These are phyloP conservation scores for Erodium trifolium DNA, from an alignment of 441 rosid genomes.

Conservation along the genomic window DNA sequence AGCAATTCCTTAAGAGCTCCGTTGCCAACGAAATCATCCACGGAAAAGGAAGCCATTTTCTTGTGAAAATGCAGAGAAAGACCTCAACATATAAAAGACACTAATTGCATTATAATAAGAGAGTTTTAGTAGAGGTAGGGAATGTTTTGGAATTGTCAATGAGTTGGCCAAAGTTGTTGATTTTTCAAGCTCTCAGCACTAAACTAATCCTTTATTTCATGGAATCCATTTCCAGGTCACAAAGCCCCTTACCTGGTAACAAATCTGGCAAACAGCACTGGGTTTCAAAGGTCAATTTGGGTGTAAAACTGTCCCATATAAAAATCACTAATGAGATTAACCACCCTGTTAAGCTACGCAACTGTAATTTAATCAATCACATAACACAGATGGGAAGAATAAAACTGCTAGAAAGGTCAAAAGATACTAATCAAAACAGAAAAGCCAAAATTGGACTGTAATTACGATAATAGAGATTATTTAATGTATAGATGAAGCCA, in stretches of 20 bases:
- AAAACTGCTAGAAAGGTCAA: conserved; percentile 14
- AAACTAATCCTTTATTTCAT: not conserved
- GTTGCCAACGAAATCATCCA: conserved; percentile 55
- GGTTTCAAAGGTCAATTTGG: not conserved
- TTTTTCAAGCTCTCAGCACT: not conserved
- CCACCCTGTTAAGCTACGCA: not conserved
- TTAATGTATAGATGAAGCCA: not conserved
- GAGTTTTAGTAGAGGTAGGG: not conserved
- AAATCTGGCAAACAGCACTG: not conserved
- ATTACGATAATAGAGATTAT: not conserved
- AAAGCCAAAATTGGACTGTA: conserved; percentile 1
- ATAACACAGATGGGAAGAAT: conserved; percentile 12
- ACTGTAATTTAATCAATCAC: not conserved
- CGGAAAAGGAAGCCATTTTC: conserved; percentile 52
- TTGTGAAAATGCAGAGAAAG: conserved; percentile 7
- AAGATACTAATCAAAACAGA: conserved; percentile 12
- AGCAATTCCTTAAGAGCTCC: conserved; percentile 44
- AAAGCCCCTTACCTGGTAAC: not conserved
- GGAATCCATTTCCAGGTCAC: not conserved
- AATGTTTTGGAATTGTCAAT: not conserved
- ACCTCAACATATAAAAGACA: conserved; percentile 14
- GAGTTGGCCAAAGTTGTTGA: not conserved
- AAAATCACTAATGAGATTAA: not conserved
- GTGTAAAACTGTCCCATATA: not conserved
- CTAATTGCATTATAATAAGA: not conserved